Base-by-base conservation (phyloP, 768 basidiomycete genomes). In the Lactarius sanguifluus region DNA sequence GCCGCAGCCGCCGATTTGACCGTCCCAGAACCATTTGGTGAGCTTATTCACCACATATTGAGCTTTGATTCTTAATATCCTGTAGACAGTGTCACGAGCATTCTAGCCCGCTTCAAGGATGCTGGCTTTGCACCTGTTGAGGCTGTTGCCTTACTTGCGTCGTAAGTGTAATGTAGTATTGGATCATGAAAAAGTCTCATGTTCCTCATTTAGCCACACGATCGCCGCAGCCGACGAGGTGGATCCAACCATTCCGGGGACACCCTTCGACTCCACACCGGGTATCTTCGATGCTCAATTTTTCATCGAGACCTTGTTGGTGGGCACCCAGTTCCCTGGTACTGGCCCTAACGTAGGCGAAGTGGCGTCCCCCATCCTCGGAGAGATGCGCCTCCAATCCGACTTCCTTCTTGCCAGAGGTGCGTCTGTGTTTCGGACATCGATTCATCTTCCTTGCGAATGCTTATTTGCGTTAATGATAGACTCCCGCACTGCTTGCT, bases 11-110 rank as follows among this genome's bases (percentile, higher is more conserved):
- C 43, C 10, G 43, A 45, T 45, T 45, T 45, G 20, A 68, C 78
- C 23, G 74, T 80, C 18, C 79, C 79, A 0, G 79, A 79, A 57
- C 78, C 79, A 6, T 71, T 70, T 65, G 43, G 69, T 56, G 61
- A 54, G 45, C 36, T 38, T 12, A 15, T 34, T 38, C 34, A 50
- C 34, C 57, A 8, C 23, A 61, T 38, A 61, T 23, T 28, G 28
- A 3, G 38, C 8, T 25, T 43, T 25, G 30, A 34, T 45, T 45
- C 18, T 66, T 40, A 76, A 77, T 7, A 62, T 54, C 18, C 70
- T 36, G 16, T 34, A 61, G 72, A 74, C 52, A 67, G 57, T n/a
- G 69, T 73, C 30, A 45, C 56, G 34, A 61, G 50, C 40, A 75
- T 75, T 60, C 73, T 75, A 34, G 73, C 68, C 2, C 73, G 78